Conservation (phyloP, 805 yeast genomes). For the Starmerella tilneyi region DNA sequence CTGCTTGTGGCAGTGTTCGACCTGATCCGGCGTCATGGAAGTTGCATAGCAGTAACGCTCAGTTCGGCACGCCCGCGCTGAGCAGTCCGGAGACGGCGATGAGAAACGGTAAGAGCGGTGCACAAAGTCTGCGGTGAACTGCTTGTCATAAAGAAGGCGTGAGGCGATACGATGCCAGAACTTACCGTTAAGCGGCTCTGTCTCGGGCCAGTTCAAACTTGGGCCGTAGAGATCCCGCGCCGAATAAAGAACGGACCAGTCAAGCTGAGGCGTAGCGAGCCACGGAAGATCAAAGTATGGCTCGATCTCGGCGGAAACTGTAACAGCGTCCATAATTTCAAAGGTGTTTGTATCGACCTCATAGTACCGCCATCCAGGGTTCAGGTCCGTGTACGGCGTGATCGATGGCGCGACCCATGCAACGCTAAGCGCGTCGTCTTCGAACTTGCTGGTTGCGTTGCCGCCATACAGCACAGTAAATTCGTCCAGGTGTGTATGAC, state of each 20-base stretch:
- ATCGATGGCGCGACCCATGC: constrained; percentile 61
- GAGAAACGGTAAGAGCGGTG: constrained; percentile 44
- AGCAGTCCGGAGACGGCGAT: constrained; percentile 46
- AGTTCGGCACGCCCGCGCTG: constrained; percentile 30
- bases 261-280: constrained; percentile 38
- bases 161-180: constrained; percentile 55
- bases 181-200: constrained; percentile 53
- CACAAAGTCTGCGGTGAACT: constrained; percentile 42
- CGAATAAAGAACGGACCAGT: constrained; percentile 55
- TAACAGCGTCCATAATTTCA: constrained; percentile 49
- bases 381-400: constrained; percentile 49
- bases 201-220: constrained; percentile 45
- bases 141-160: constrained; percentile 36
- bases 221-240: constrained; percentile 48
- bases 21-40: constrained; percentile 28
- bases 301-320: constrained; percentile 51
- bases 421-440: constrained; percentile 42
- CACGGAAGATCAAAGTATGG: constrained; percentile 35
- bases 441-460: constrained; percentile 37
- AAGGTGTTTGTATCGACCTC: constrained; percentile 53
- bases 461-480: constrained; percentile 48
- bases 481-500: constrained; percentile 63
- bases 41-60: constrained; percentile 37
- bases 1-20: constrained; percentile 22
- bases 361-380: constrained; percentile 67